Base-by-base conservation (phyloP, 192 early-diverging fungal genomes). In the Linnemannia hyalina region DNA sequence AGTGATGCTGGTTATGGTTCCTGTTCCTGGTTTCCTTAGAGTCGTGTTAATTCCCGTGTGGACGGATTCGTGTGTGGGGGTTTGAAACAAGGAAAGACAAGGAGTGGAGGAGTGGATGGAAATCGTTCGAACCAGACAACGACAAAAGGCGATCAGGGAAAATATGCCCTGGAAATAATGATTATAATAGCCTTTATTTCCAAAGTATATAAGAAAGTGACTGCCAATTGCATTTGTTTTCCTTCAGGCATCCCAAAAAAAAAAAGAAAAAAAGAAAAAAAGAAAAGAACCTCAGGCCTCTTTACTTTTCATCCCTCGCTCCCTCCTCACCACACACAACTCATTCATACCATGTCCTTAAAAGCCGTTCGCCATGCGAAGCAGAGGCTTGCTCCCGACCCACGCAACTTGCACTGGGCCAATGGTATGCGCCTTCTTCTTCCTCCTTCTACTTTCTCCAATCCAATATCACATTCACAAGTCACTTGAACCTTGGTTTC, bases 381-480 rank as follows among this genome's bases (percentile, higher is more conserved):
- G 89, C 97, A 97, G 83, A 93, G 96, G 49, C 93, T 98, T 41
- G 90, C 93, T 68, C 90, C 92, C 16, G 97, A 99, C 89, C 98
- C 98, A n/a, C 96, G 96, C 76, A 99, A 99, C 91, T 89, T 95
- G 49, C 89, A 88, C 70, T 99, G 98, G 98, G 95, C 93, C 73
- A 93, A 95, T 78, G 96, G 95, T 96, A 89, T 10, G 55, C 1
- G 41, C 44, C 26, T 77, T 38, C 9, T 41, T 15, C 5, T 8
- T 36, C 49, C 47, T 47, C 1, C 76, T 16, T 72, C 23, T 44
- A 18, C 38, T 54, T 20, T 9, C 36, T 23, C 32, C 41, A 4
- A 44, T 40, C 2, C 49, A 52, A 26, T 65, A 65, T 65, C 26
- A 65, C 10, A 11, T 65, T 4, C 26, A 26, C 29, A 32, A 29